Conservation (phyloP, 2,329 filamentous ascomycete species). For the Biscogniauxia sp. region DNA sequence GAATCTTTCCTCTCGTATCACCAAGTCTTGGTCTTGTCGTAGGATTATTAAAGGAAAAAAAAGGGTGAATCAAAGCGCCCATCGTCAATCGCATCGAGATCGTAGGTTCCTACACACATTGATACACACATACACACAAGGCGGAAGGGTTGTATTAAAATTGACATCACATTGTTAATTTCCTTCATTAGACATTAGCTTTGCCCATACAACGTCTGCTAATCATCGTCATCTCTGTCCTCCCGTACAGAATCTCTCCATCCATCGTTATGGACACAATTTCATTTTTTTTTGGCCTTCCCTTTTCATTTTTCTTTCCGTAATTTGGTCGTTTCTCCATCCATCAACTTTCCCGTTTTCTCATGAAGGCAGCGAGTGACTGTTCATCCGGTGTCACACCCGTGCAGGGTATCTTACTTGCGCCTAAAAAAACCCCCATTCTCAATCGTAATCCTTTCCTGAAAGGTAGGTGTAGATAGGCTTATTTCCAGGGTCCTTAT, state of each 20-base stretch:
- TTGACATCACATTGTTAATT: no score
- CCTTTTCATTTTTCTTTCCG: not conserved
- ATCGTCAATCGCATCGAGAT: no score
- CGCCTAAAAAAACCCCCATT: not conserved
- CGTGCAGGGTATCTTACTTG: slow-evolving; percentile 16
- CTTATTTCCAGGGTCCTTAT: slow-evolving; percentile 4
- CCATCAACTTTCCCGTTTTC: no score
- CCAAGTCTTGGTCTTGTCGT: no score
- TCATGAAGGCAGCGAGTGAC: slow-evolving; percentile 12
- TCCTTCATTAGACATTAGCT: not conserved
- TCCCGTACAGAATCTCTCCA: slow-evolving; percentile 1
- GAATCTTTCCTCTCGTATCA: no score
- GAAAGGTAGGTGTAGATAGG: not conserved
- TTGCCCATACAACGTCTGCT: not conserved
- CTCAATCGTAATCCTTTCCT: slow-evolving; percentile 3
- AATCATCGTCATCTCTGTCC: slow-evolving; percentile 7
- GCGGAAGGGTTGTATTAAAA: no score
- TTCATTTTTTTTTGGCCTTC: not conserved
- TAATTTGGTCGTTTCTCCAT: no score
- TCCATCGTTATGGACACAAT: not conserved
- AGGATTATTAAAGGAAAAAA: no score
- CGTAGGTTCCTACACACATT: no score
- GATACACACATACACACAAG: no score
- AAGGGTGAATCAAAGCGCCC: no score
- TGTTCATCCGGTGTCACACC: slow-evolving; percentile 13